A percentile compares a stretch with the other conserved stretches of the same genome.
Evolutionary conservation across 192 early-diverging fungal genomes (phyloP).

Genomic region (Dimargaris cristalligena): DNA sequence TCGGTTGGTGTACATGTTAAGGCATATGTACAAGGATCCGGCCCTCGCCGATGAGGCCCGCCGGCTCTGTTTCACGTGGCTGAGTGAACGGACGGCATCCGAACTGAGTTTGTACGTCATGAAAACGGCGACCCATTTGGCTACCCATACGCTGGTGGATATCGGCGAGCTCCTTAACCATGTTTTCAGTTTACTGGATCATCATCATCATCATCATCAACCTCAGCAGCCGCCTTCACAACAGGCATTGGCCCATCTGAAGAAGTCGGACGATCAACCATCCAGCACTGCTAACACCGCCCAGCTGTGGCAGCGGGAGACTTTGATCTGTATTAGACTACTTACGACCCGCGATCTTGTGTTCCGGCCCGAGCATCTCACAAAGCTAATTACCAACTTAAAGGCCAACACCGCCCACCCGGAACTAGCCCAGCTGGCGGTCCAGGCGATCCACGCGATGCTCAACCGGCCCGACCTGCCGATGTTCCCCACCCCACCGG

Average conservation of each 20-base stretch:
- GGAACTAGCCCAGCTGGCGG: neutral
- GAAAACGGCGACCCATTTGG: conserved; percentile 10
- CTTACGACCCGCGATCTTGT: neutral
- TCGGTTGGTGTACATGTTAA: conserved; percentile 1
- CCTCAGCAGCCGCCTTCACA: too few relatives aligned
- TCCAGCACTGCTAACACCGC: neutral
- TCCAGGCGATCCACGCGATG: neutral
- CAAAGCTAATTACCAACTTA: neutral
- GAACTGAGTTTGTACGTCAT: conserved; percentile 5
- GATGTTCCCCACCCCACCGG: neutral
- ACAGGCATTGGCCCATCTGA: too few relatives aligned
- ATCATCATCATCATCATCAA: too few relatives aligned
- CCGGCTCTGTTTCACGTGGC: neutral
- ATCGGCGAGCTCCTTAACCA: neutral
- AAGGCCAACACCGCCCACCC: too few relatives aligned
- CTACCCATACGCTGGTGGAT: conserved; percentile 8
- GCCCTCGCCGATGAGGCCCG: conserved; percentile 6
- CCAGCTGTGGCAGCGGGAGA: neutral
- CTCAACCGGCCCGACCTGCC: neutral
- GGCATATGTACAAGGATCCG: conserved; percentile 9
- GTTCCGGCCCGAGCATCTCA: neutral
- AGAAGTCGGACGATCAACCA: too few relatives aligned
- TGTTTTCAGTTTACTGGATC: neutral
- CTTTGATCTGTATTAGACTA: neutral
- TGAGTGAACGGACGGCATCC: neutral